A percentile compares a stretch with the other conserved stretches of the same genome.
Conservation (phyloP, 2,329 filamentous ascomycete genomes). For the Colletotrichum viniferum region DNA sequence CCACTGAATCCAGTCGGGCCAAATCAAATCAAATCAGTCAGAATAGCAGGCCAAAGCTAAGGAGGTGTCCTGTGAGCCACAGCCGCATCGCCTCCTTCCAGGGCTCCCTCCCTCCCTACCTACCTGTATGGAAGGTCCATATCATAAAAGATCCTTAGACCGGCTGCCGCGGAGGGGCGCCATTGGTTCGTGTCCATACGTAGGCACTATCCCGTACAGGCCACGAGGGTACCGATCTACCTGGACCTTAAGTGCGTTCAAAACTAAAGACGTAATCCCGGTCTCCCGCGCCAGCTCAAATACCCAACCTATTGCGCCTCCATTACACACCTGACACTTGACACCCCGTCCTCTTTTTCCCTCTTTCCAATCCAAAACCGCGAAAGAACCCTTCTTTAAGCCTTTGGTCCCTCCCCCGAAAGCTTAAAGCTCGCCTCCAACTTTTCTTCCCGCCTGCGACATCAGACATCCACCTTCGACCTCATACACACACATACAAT, state of each 20-base stretch:
- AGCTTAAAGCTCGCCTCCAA: neutral
- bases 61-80: neutral
- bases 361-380: neutral
- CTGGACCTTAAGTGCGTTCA: neutral
- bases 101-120: neutral
- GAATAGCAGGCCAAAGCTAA: neutral
- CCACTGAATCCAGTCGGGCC: neutral
- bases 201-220: neutral
- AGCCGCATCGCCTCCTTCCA: neutral
- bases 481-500: neutral
- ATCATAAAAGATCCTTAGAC: neutral
- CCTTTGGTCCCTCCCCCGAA: neutral
- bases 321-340: slow-evolving; percentile 8
- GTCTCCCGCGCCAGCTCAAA: neutral
- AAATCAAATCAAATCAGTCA: neutral
- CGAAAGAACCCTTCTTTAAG: neutral
- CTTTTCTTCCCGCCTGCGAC: neutral
- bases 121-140: neutral
- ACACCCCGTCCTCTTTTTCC: neutral
- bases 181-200: neutral
- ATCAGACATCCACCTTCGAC: neutral
- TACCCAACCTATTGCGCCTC: slow-evolving; percentile 14
- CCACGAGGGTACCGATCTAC: neutral
- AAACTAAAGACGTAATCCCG: slow-evolving; percentile 14
- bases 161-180: neutral